Evolutionary conservation across 345 rosid genomes (phyloP).

Genomic region (Hypericum perforatum): DNA sequence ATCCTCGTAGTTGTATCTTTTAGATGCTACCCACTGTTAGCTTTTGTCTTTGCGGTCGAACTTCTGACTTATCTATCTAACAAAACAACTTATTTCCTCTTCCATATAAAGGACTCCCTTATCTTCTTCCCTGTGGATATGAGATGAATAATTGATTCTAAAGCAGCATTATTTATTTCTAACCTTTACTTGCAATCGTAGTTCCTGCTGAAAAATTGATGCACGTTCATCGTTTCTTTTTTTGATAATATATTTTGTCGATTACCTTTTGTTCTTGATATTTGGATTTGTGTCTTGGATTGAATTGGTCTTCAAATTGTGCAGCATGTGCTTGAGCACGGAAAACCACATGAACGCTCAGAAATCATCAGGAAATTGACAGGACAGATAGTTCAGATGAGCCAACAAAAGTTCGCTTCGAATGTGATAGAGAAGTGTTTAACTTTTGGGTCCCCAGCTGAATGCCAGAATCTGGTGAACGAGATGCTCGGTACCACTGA

Average conservation of each 20-base stretch:
- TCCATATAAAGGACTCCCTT: no score
- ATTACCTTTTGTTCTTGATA: conserved; percentile 1
- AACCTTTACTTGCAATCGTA: no score
- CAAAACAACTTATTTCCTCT: no score
- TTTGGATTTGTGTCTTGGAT: conserved; percentile 5
- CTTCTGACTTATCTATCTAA: no score
- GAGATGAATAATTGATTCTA: no score
- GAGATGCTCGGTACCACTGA: conserved; percentile 98
- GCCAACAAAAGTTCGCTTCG: conserved; percentile 99
- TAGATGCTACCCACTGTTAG: no score
- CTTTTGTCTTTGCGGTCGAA: no score
- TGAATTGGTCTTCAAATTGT: neutral
- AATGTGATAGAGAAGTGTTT: conserved; percentile 91
- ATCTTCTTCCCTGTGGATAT: no score
- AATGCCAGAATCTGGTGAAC: conserved; percentile 63
- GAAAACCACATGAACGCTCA: conserved; percentile 78
- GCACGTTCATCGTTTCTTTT: no score
- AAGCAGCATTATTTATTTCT: no score
- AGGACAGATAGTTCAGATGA: conserved; percentile 90
- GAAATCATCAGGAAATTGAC: conserved; percentile 59
- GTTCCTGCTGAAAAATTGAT: no score
- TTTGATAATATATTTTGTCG: neutral
- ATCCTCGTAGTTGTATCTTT: no score
- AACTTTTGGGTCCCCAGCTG: conserved; percentile 63
- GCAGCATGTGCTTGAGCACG: conserved; percentile 96